Conservation (phyloP, 129 eudicot species). For the Smallanthus sonchifolius region DNA sequence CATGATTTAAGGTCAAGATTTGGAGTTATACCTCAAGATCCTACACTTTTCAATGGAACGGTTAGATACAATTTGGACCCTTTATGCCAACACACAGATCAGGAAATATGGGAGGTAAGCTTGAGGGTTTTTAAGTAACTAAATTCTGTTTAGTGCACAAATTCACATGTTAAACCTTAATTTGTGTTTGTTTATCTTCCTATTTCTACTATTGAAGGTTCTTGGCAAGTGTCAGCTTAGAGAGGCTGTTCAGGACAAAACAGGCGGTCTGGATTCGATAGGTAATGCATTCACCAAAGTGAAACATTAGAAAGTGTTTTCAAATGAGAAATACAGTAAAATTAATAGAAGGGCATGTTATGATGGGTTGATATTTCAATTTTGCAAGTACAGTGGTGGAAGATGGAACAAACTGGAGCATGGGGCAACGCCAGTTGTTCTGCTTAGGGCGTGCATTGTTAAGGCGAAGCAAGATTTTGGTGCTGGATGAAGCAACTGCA, state of each 20-base stretch:
- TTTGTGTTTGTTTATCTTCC: conserved; percentile 1
- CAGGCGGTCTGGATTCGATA: conserved; percentile 40
- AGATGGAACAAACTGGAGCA: conserved; percentile 96
- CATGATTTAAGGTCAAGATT: conserved; percentile 63
- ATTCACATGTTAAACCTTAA: neutral
- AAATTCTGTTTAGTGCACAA: neutral
- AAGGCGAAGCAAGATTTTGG: conserved; percentile 77
- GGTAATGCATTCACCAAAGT: conserved; percentile 31
- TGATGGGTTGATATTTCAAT: neutral
- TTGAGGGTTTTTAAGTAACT: conserved; percentile 1
- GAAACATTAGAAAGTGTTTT: neutral
- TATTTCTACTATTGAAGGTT: conserved; percentile 37
- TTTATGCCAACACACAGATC: conserved; percentile 47
- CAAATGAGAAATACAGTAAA: neutral
- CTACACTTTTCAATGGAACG: conserved; percentile 65
- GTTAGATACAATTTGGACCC: conserved; percentile 71
- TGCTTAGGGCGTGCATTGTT: conserved; percentile 90
- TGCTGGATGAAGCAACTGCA: conserved; percentile 95
- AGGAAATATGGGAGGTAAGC: conserved; percentile 62
- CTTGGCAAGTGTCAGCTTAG: conserved; percentile 56
- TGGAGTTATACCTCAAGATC: conserved; percentile 70
- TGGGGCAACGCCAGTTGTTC: conserved; percentile 90
- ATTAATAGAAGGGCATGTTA: neutral
- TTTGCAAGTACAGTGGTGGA: conserved; percentile 55
- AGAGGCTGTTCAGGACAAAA: conserved; percentile 47